Percentiles rank a stretch among this genome's conserved stretches.
These are phyloP conservation scores for Piromyces sp. DNA, from an alignment of 192 early-diverging fungal genomes.

Conservation along the genomic window DNA sequence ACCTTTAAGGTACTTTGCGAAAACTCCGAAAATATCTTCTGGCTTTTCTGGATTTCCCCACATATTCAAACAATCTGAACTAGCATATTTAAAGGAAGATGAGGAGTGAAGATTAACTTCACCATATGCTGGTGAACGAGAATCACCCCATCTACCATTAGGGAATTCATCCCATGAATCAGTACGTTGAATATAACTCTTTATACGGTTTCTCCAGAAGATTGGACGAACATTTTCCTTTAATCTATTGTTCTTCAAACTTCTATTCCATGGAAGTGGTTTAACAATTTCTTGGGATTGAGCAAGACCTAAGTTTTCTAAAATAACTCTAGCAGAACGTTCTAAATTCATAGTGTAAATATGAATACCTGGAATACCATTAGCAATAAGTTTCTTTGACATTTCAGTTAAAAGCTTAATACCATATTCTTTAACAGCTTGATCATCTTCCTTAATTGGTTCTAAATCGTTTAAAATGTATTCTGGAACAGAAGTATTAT, in stretches of 20 bases:
- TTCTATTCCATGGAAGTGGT: constrained; percentile 66
- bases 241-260: constrained; percentile 63
- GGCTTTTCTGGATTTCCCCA: constrained; percentile 60
- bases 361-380: constrained; percentile 65
- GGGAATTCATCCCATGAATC: constrained; percentile 95
- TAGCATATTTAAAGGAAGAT: background rate
- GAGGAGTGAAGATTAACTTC: constrained; percentile 18
- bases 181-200: constrained; percentile 76
- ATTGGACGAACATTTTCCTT: constrained; percentile 96
- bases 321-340: constrained; percentile 63
- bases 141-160: constrained; percentile 95
- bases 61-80: constrained; percentile 46
- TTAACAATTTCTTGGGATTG: constrained; percentile 48
- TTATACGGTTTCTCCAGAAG: constrained; percentile 91
- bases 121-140: constrained; percentile 79
- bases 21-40: constrained; percentile 53
- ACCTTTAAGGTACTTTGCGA: constrained; percentile 70
- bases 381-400: constrained; percentile 50
- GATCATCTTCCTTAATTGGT: constrained; percentile 96
- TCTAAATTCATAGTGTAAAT: constrained; percentile 92
- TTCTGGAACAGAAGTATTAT: constrained; percentile 74
- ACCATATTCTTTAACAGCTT: constrained; percentile 89
- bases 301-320: constrained; percentile 68
- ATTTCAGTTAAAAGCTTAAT: constrained; percentile 71
- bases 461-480: constrained; percentile 69